Percentiles rank a stretch among this genome's conserved stretches.
phyloP scores from a whole-genome alignment of 257 asterid species.

The Fraxinus excelsior region DNA sequence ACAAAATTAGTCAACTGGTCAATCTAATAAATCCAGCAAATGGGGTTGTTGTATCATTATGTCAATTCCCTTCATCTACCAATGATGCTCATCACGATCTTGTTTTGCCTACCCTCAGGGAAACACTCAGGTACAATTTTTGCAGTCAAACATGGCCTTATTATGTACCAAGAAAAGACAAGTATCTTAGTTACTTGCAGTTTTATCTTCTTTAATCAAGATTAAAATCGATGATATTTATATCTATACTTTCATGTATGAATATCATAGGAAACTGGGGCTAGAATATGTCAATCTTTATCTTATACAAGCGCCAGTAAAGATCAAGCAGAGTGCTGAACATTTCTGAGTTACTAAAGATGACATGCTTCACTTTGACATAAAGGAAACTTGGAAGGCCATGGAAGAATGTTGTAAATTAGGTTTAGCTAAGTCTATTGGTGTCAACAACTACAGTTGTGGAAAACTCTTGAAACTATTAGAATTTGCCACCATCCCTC shows the following conservation, averaged over 20 bases:
- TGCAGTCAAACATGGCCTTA: too few relatives aligned
- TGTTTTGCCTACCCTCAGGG: slow-evolving; percentile 47
- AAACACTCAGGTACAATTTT: slow-evolving; percentile 38
- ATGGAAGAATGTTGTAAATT: slow-evolving; percentile 58
- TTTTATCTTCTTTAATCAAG: too few relatives aligned
- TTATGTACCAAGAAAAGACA: too few relatives aligned
- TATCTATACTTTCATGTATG: background rate
- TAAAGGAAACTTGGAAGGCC: slow-evolving; percentile 51
- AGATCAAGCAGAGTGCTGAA: slow-evolving; percentile 24
- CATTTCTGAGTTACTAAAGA: slow-evolving; percentile 11
- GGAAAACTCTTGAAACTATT: slow-evolving; percentile 42
- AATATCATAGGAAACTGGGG: slow-evolving; percentile 34
- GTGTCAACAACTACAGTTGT: slow-evolving; percentile 60
- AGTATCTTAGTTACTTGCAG: too few relatives aligned
- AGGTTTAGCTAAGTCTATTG: slow-evolving; percentile 59
- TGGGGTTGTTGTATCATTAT: too few relatives aligned
- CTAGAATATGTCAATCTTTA: slow-evolving; percentile 54
- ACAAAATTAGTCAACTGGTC: too few relatives aligned
- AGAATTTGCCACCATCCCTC: slow-evolving; percentile 40
- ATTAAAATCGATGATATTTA: too few relatives aligned
- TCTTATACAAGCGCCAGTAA: slow-evolving; percentile 50
- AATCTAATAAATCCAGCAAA: too few relatives aligned
- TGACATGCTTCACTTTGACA: slow-evolving; percentile 42
- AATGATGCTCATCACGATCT: slow-evolving; percentile 38
- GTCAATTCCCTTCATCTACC: slow-evolving; percentile 11